phyloP scores from a whole-genome alignment of 352 stramenopile genomes.

The Phytophthora lateralis region DNA sequence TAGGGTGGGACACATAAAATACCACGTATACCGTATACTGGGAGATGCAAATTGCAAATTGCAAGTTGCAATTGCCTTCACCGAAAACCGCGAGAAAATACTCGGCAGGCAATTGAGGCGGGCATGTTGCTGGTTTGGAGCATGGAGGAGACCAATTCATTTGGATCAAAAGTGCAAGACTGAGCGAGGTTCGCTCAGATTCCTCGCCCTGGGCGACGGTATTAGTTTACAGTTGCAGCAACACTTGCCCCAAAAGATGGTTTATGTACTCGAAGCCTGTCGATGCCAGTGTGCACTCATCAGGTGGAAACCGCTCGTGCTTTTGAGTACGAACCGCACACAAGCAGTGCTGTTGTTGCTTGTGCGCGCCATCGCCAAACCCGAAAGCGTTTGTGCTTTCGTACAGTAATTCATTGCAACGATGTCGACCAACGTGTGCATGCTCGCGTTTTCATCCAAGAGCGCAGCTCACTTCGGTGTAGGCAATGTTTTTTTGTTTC shows the following conservation, averaged over 20 bases:
- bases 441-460: not conserved
- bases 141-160: too few species aligned
- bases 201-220: not conserved
- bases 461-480: too few species aligned
- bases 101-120: not conserved
- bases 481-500: too few species aligned
- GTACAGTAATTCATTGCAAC: too few species aligned
- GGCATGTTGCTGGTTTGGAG: too few species aligned
- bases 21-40: too few species aligned
- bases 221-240: not conserved
- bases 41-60: too few species aligned
- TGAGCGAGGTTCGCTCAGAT: too few species aligned
- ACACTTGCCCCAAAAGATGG: not conserved
- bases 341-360: not conserved
- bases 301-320: not conserved
- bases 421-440: not conserved
- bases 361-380: not conserved
- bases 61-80: constrained; percentile 12
- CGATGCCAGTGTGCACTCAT: not conserved
- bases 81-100: not conserved
- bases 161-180: too few species aligned
- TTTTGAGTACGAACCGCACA: not conserved
- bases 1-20: too few species aligned
- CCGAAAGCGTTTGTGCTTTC: not conserved
- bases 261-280: constrained; percentile 2